Conservation (phyloP, 805 yeast genomes). For the Limtongia smithiae region DNA sequence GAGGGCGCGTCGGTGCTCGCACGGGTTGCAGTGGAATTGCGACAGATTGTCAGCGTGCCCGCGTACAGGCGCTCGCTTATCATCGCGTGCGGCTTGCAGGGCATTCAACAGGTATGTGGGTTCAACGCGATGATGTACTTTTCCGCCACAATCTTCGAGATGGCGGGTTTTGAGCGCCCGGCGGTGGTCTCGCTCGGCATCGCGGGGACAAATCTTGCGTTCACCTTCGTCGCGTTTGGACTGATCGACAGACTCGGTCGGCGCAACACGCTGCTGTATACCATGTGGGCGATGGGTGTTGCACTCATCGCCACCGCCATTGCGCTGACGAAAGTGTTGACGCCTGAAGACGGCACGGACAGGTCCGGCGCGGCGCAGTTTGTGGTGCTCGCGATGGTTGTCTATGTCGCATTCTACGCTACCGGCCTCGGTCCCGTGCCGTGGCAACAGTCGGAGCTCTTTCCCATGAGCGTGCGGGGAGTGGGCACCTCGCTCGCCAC, state of each 20-base stretch:
- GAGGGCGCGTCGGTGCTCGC: slow-evolving; percentile 17
- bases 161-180: slow-evolving; percentile 82
- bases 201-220: slow-evolving; percentile 89
- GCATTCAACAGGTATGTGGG: slow-evolving; percentile 94
- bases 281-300: slow-evolving; percentile 78
- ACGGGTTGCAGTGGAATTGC: slow-evolving; percentile 33
- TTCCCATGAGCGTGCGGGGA: slow-evolving; percentile 91
- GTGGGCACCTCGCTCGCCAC: slow-evolving; percentile 88
- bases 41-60: slow-evolving; percentile 37
- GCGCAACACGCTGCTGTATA: slow-evolving; percentile 68
- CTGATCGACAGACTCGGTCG: slow-evolving; percentile 87
- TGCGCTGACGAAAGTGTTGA: slow-evolving; percentile 81
- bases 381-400: slow-evolving; percentile 77
- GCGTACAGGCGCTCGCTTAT: slow-evolving; percentile 82
- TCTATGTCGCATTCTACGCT: slow-evolving; percentile 86
- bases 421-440: slow-evolving; percentile 96
- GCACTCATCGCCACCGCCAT: slow-evolving; percentile 80
- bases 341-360: slow-evolving; percentile 47
- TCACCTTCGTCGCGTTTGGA: slow-evolving; percentile 80
- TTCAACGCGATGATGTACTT: slow-evolving; percentile 96
- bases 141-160: slow-evolving; percentile 85
- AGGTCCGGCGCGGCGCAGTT: slow-evolving; percentile 70
- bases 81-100: slow-evolving; percentile 90
- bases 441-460: slow-evolving; percentile 95
- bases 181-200: slow-evolving; percentile 92